Evolutionary conservation across 2,329 filamentous ascomycete species (phyloP), one percentile per base, ranked within the genome.

Genomic region (Neofusicoccum parvum): DNA sequence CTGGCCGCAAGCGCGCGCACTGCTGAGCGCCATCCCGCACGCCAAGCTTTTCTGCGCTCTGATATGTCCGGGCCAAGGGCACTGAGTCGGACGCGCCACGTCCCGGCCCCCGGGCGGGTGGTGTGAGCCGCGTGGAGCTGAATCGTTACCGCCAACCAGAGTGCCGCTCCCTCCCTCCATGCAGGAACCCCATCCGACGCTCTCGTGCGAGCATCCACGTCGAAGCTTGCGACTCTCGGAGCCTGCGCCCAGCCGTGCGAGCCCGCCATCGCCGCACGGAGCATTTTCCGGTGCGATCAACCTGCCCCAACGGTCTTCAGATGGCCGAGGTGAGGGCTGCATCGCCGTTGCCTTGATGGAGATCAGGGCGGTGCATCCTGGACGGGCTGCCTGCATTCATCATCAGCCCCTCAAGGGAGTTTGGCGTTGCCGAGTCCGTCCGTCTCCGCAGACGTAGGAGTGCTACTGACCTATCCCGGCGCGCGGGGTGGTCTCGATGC

Each of bases 21-120:
- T 34, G 43, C n/a, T 36, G 41, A 43, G 36, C 56, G 56, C 56
- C 56, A 60, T 48, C 56, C 56, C 56, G 54, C 56, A 37, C 43
- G 56, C 56, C 56, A 60, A 60, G 56, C 56, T 60, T 60, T 48
- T 46, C 23, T 23, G 41, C 43, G n/a, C 56, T 60, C 32, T 60
- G 56, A 60, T 60, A 60, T 60, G 56, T 46, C 48, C 56, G 56
- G 56, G 41, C 56, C 45, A 60, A 60, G 43, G 56, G 56, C 56
- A 48, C 17, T 36, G 54, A 36, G 17, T 11, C 37, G 37, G 51
- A 43, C 36, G 51, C 51, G 51, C 37, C 51, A 56, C 51, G 51
- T 27, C 36, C 39, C 27, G 54, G 37, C 23, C 41, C 41, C 37
- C 53, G 53, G 53, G 15, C 50, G 15, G 34, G 50, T 37, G 50